Evolutionary conservation across 1,139 yeast genomes (phyloP).

Genomic region (Casaregolazyma lundiana): DNA sequence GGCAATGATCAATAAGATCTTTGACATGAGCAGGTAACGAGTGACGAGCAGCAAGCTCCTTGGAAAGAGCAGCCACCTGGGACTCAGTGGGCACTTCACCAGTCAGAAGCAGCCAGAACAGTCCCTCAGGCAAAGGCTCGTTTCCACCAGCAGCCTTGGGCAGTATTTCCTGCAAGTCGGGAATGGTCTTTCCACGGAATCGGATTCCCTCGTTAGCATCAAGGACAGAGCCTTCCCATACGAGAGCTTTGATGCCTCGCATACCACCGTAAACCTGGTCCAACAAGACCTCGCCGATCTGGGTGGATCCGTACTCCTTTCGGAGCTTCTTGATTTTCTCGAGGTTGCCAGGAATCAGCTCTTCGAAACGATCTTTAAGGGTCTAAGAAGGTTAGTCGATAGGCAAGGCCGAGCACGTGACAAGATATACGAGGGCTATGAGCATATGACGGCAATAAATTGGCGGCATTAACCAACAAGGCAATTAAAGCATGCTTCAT

Average conservation of each 20-base stretch:
- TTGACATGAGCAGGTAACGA: slow-evolving; percentile 52
- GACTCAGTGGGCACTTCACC: slow-evolving; percentile 57
- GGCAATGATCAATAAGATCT: slow-evolving; percentile 51
- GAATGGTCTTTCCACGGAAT: slow-evolving; percentile 97
- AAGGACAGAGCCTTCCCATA: slow-evolving; percentile 98
- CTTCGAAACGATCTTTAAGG: slow-evolving; percentile 89
- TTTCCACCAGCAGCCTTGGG: slow-evolving; percentile 89
- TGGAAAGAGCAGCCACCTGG: slow-evolving; percentile 50
- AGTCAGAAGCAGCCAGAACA: slow-evolving; percentile 59
- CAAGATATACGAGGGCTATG: slow-evolving; percentile 2
- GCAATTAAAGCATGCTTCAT: no score
- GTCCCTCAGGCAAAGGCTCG: slow-evolving; percentile 58
- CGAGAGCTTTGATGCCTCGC: slow-evolving; percentile 97
- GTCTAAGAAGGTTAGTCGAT: slow-evolving; percentile 39
- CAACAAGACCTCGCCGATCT: slow-evolving; percentile 84
- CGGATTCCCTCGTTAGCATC: slow-evolving; percentile 98
- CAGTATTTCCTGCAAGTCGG: slow-evolving; percentile 86
- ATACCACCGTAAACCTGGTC: slow-evolving; percentile 99
- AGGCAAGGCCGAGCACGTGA: not conserved
- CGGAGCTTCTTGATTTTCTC: slow-evolving; percentile 89
- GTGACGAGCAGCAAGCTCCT: slow-evolving; percentile 55
- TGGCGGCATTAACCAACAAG: no score
- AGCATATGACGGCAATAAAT: no score
- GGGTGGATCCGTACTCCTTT: slow-evolving; percentile 84
- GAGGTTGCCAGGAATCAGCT: slow-evolving; percentile 84